These are phyloP conservation scores for Chenopodium suecicum DNA, from an alignment of 148 eudicot genomes.

Conservation along the genomic window DNA sequence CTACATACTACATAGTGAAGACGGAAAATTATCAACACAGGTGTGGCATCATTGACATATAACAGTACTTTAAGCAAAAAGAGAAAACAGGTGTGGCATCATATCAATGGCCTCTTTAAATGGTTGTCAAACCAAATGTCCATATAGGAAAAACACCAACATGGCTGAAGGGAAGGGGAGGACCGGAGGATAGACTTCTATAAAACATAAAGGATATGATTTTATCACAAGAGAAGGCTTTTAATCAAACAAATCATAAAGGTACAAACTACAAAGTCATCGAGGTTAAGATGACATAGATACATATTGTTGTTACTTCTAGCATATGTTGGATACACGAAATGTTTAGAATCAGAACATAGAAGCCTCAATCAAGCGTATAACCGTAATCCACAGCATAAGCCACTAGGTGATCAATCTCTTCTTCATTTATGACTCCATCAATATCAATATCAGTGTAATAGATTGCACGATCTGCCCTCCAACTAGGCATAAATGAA, in stretches of 20 bases:
- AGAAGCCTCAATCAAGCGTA: constrained; percentile 21
- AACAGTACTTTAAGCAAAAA: not conserved
- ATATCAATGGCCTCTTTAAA: not conserved
- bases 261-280: constrained; percentile 3
- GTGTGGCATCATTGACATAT: not conserved
- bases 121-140: not conserved
- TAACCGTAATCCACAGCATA: constrained; percentile 38
- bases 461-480: constrained; percentile 29
- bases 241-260: not conserved
- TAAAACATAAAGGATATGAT: not conserved
- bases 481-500: constrained; percentile 22
- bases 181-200: not conserved
- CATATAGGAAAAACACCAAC: not conserved
- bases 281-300: not conserved
- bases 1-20: not conserved
- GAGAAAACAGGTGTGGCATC: not conserved
- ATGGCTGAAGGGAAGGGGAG: not conserved
- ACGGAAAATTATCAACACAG: too few species aligned
- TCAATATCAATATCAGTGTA: constrained; percentile 30
- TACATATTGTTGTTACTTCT: not conserved
- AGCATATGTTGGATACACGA: not conserved
- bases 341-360: constrained; percentile 1
- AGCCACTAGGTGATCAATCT: constrained; percentile 30
- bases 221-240: not conserved
- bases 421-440: constrained; percentile 30